Evolutionary conservation across 164 flowering plant species (phyloP).

Genomic region (Santalum album): DNA sequence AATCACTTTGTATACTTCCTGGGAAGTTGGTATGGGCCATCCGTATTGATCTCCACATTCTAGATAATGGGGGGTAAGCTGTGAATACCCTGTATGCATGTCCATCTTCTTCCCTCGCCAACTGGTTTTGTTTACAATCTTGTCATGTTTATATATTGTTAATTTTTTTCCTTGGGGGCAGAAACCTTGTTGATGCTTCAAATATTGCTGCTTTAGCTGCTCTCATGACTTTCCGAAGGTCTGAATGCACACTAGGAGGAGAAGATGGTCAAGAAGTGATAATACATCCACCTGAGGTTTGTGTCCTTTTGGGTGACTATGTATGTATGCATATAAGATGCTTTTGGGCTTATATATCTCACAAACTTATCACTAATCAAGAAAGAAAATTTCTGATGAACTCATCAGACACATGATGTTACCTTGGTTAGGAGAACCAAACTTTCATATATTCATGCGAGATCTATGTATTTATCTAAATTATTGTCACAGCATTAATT

Average conservation of each 20-base stretch:
- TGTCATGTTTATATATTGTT: not conserved
- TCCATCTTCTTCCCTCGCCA: not conserved
- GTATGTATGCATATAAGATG: no score
- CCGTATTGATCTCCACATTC: constrained; percentile 84
- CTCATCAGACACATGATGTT: no score
- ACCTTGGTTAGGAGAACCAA: no score
- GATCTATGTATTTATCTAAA: no score
- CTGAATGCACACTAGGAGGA: constrained; percentile 85
- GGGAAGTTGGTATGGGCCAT: constrained; percentile 91
- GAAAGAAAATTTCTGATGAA: no score
- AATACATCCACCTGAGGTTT: constrained; percentile 85
- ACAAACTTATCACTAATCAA: no score
- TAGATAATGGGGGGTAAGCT: constrained; percentile 93
- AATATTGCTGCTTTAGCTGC: constrained; percentile 97
- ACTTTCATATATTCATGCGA: no score
- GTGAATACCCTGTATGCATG: not conserved
- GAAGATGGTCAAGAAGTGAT: constrained; percentile 81
- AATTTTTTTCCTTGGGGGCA: constrained; percentile 14
- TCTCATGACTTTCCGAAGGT: constrained; percentile 78
- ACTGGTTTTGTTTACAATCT: not conserved
- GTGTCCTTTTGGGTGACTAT: constrained; percentile 4
- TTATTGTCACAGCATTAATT: no score
- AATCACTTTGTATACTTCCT: constrained; percentile 85
- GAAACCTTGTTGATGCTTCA: constrained; percentile 97
- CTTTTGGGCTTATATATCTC: no score